Conservation (phyloP, 768 basidiomycete genomes). For the Leccinum variicolor region DNA sequence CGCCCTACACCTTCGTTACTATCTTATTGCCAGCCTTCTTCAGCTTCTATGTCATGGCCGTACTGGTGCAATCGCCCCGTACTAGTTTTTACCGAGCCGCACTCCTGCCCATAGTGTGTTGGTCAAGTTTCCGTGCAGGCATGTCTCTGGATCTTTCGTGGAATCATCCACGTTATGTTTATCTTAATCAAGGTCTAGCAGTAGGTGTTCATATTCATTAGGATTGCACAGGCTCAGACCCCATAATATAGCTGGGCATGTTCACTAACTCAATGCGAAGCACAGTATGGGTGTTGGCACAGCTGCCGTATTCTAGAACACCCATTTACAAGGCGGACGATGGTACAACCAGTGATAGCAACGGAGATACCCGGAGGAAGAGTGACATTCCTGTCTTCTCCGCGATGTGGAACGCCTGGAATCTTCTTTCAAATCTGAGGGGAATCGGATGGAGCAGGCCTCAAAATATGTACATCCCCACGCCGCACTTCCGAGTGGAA, state of each 20-base stretch:
- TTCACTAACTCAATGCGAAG: conserved; percentile 25
- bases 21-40: conserved; percentile 41
- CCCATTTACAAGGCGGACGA: conserved; percentile 5
- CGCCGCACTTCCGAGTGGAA: conserved; percentile 12
- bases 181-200: conserved; percentile 21
- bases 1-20: conserved; percentile 30
- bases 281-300: conserved; percentile 19
- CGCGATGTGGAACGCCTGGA: conserved; percentile 28
- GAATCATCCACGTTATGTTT: conserved; percentile 7
- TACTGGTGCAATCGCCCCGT: conserved; percentile 47
- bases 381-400: not conserved
- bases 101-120: conserved; percentile 48
- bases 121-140: conserved; percentile 39
- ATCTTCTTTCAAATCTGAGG: conserved; percentile 23
- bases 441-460: conserved; percentile 28
- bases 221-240: not conserved
- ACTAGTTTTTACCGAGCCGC: conserved; percentile 43
- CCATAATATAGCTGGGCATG: conserved; percentile 17
- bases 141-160: conserved; percentile 24
- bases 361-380: not conserved
- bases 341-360: not conserved
- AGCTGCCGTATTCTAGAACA: conserved; percentile 10
- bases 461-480: conserved; percentile 11
- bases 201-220: conserved; percentile 9
- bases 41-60: conserved; percentile 49